Evolutionary conservation across 257 asterid species (phyloP).

Genomic region (Anisodus tanguticus): DNA sequence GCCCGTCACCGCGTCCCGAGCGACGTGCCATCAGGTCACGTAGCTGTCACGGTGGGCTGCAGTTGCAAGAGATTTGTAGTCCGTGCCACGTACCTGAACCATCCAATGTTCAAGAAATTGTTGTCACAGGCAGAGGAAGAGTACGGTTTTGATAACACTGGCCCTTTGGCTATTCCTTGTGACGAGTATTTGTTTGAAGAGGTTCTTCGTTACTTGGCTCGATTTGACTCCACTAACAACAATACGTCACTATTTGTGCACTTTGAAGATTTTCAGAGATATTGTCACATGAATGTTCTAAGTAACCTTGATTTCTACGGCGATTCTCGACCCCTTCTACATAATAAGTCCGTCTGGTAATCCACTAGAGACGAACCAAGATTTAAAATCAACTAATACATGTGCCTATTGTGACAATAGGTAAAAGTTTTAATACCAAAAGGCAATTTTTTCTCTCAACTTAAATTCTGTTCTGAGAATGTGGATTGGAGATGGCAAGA

Average conservation of each 20-base stretch:
- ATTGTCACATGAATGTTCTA: conserved; percentile 40
- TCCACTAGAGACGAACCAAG: background rate
- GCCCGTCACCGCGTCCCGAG: conserved; percentile 37
- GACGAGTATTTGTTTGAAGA: conserved; percentile 56
- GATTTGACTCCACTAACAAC: conserved; percentile 30
- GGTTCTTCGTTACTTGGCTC: conserved; percentile 48
- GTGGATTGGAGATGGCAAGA: conserved; percentile 21
- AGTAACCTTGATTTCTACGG: conserved; percentile 38
- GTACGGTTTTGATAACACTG: conserved; percentile 54
- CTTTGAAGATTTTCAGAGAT: conserved; percentile 45
- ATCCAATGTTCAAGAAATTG: conserved; percentile 54
- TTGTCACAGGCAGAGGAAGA: conserved; percentile 61
- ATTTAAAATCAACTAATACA: background rate
- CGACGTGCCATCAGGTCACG: conserved; percentile 59
- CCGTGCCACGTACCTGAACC: conserved; percentile 56
- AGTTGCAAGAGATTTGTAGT: conserved; percentile 47
- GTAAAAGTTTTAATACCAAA: background rate
- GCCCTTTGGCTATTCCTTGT: conserved; percentile 64
- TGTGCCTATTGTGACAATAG: too few species aligned
- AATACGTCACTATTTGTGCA: conserved; percentile 29
- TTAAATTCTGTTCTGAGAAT: background rate
- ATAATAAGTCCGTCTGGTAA: conserved; percentile 32
- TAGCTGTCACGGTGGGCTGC: conserved; percentile 53
- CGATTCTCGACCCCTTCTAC: conserved; percentile 45
- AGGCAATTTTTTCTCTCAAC: background rate